A percentile compares a stretch with the other conserved stretches of the same genome.
Evolutionary conservation across 2,329 filamentous ascomycete species (phyloP).

Genomic region (Rachicladosporium sp.): DNA sequence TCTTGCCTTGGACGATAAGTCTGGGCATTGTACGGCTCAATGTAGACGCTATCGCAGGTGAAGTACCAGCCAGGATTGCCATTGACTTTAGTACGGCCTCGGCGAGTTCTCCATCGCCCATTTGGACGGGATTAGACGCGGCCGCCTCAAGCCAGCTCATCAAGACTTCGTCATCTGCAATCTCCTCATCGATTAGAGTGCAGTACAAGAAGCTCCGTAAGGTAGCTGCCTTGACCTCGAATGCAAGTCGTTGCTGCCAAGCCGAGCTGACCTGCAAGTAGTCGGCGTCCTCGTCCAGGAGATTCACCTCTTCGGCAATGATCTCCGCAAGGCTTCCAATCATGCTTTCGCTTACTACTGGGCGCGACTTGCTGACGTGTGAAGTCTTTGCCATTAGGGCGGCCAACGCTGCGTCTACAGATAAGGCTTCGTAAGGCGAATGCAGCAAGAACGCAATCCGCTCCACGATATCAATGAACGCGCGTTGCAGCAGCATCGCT

Average conservation of each 20-base stretch:
- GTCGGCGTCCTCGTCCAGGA: conserved; percentile 79
- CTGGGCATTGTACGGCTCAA: conserved; percentile 70
- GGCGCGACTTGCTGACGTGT: conserved; percentile 6
- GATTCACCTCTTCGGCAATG: conserved; percentile 69
- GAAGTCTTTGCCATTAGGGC: conserved; percentile 23
- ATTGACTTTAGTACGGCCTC: conserved; percentile 68
- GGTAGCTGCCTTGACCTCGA: conserved; percentile 71
- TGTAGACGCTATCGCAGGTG: conserved; percentile 58
- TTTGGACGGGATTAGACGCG: conserved; percentile 65
- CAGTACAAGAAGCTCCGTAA: conserved; percentile 80
- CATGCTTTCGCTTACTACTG: conserved; percentile 36
- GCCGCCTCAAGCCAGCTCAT: conserved; percentile 78
- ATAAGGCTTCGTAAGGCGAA: conserved; percentile 9
- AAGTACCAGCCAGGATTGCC: conserved; percentile 66
- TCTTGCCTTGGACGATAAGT: conserved; percentile 75
- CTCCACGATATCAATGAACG: conserved; percentile 70
- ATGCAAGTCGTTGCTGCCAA: conserved; percentile 77
- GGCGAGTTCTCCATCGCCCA: conserved; percentile 66
- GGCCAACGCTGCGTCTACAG: conserved; percentile 12
- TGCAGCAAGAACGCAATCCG: conserved; percentile 17
- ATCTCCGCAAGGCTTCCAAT: conserved; percentile 54
- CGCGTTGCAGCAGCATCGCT: conserved; percentile 80
- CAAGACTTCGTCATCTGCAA: conserved; percentile 65
- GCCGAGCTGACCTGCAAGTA: conserved; percentile 76
- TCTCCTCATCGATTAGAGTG: conserved; percentile 65